Evolutionary conservation across 169 alveolate genomes (phyloP), one percentile per base, ranked within the genome.

Genomic region (Eimeria sp.): DNA sequence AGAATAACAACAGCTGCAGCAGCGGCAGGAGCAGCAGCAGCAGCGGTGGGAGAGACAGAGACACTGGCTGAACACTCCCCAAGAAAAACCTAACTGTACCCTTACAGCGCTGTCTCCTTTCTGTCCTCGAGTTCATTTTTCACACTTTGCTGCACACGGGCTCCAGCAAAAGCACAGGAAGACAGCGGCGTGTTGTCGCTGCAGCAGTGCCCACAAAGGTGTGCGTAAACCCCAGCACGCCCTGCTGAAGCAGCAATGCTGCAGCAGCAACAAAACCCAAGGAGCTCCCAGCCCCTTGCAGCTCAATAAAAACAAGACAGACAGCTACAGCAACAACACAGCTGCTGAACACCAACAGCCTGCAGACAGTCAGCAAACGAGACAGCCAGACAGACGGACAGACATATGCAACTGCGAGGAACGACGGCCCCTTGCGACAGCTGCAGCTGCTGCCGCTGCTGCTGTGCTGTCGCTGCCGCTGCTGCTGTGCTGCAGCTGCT

Each of bases 21-120:
- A 47, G 89, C 67, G 49, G 89, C 67, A 78, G 87, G 65, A 76
- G 87, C 61, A 76, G 87, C 87, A 76, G 89, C 65, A 78, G 89
- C 16, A 76, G 89, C 65, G 49, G 89, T 4, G n/a, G 27, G 57
- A 22, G 84, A 40, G 58, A 73, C n/a, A 18, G 27, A 73, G 54
- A 73, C 57, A 34, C 34, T 10, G 54, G 10, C 10, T 10, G 57
- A 16, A 7, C 5, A 13, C 25, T 25, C 25, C 84, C 54, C 27
- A 73, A 9, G 25, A 40, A 4, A 40, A 10, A 73, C 54, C 84
- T 73, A 34, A 40, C 9, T 5, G 40, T 14, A 40, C 27, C 84
- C 80, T 7, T 11, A 7, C 1, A 30, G 80, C 10, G 22, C 80
- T 70, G 84, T 40, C 84, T 73, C 57, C 54, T 34, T 40, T 14